phyloP scores from a whole-genome alignment of 23 red algal genomes.

The Gracilaria gracilis region DNA sequence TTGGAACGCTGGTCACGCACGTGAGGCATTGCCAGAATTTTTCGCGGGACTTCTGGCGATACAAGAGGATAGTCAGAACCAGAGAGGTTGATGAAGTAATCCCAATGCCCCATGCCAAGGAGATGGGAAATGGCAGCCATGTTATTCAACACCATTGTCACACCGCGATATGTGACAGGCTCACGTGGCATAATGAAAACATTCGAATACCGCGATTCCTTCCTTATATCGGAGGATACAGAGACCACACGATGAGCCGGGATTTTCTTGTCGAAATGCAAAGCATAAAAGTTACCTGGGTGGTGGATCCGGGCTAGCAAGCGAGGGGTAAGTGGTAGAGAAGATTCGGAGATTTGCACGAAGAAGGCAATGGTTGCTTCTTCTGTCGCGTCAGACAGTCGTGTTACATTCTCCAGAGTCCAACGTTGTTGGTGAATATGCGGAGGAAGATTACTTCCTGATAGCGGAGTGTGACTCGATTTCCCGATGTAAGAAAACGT shows the following conservation, averaged over 20 bases:
- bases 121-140: slow-evolving; percentile 75
- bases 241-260: slow-evolving; percentile 32
- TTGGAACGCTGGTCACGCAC: slow-evolving; percentile 51
- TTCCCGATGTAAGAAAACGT: slow-evolving; percentile 45
- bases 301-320: slow-evolving; percentile 74
- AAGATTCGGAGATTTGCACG: slow-evolving; percentile 59
- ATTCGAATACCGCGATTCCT: slow-evolving; percentile 50
- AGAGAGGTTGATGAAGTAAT: slow-evolving; percentile 89
- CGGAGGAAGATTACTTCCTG: not conserved
- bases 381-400: slow-evolving; percentile 50
- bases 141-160: slow-evolving; percentile 82
- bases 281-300: slow-evolving; percentile 78
- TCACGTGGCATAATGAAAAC: slow-evolving; percentile 82
- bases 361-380: slow-evolving; percentile 81
- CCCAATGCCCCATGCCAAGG: slow-evolving; percentile 67
- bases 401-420: slow-evolving; percentile 68
- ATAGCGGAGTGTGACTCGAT: not conserved
- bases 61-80: slow-evolving; percentile 89
- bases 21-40: slow-evolving; percentile 65
- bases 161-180: slow-evolving; percentile 79
- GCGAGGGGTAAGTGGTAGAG: slow-evolving; percentile 35
- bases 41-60: slow-evolving; percentile 49
- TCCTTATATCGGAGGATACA: slow-evolving; percentile 24
- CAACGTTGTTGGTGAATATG: slow-evolving; percentile 6
- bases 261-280: slow-evolving; percentile 91